Base-by-base conservation (phyloP, 1,284 basidiomycete genomes). In the Trichosporon inkin region DNA sequence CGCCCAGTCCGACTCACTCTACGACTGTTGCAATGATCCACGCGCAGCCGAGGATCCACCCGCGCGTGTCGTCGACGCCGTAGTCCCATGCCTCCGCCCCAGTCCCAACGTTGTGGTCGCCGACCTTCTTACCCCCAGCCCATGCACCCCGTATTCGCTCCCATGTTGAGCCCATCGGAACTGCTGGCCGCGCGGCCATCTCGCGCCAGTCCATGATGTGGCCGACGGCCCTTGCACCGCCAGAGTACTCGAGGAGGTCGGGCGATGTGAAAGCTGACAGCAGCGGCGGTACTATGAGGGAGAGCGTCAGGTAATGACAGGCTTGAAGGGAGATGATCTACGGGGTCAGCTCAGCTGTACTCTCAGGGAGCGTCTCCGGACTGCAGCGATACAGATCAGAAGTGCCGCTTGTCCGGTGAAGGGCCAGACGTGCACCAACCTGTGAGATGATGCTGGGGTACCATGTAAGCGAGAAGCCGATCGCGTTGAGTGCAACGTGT, bases 121-220 rank as follows among this genome's bases (percentile, higher is more conserved):
- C 75, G 16, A 77, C 66, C 54, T 77, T 68, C 60, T 75, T 75
- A 0, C 76, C 77, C 1, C 76, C 75, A 16, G 73, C 63, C 75
- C 75, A 77, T n/a, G 85, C 83, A 5, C 73, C 74, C 24, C 71
- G 61, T 4, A 74, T 56, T 41, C 69, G 69, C 53, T 78, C 80
- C 85, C 86, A 89, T 37, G 74, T 76, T 34, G 67, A 83, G 61
- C 83, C 76, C 51, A 40, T 52, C 57, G 63, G 60, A 1, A 88
- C 84, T 0, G 90, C 92, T 2, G 88, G 85, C 59, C 84, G 80
- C 8, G 90, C 89, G 0, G 90, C 89, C 83, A 99, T 87, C 76
- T 97, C 90, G 52, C 92, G 84, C 95, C 95, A 99, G 79, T 99
- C 94, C 85, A 99, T 90, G 32, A 98, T 81, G 58, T 75, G 76